These are phyloP conservation scores for Stereum hirsutum DNA, from an alignment of 1,284 basidiomycete species.

Conservation along the genomic window DNA sequence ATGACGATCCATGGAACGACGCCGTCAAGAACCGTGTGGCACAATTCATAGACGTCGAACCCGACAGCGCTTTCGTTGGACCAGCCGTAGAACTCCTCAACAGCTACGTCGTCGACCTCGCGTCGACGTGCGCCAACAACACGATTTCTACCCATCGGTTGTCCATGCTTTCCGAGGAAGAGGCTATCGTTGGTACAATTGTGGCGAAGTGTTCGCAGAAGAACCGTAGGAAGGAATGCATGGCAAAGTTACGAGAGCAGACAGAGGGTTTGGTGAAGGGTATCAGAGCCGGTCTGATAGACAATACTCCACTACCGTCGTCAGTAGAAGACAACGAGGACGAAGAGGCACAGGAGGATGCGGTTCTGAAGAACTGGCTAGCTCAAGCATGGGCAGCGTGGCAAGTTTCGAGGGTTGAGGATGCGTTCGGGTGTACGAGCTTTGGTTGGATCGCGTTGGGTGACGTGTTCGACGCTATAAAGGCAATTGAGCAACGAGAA, in stretches of 20 bases:
- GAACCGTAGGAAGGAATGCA: slow-evolving; percentile 40
- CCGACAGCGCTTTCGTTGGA: slow-evolving; percentile 14
- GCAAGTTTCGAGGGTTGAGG: slow-evolving; percentile 28
- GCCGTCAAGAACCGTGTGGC: slow-evolving; percentile 16
- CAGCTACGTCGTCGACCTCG: slow-evolving; percentile 37
- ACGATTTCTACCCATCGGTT: slow-evolving; percentile 33
- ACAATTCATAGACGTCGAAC: slow-evolving; percentile 17
- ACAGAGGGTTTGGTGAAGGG: slow-evolving; percentile 39
- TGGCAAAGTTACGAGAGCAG: slow-evolving; percentile 43
- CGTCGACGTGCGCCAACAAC: slow-evolving; percentile 36
- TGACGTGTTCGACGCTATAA: slow-evolving; percentile 36
- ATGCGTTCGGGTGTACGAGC: slow-evolving; percentile 47
- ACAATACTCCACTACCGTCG: too few species aligned
- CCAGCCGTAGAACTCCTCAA: slow-evolving; percentile 27
- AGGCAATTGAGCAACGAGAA: slow-evolving; percentile 26
- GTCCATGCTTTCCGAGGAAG: slow-evolving; percentile 46
- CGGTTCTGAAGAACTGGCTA: slow-evolving; percentile 27
- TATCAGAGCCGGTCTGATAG: slow-evolving; percentile 26
- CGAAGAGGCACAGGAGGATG: slow-evolving; percentile 35
- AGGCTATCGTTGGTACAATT: slow-evolving; percentile 54
- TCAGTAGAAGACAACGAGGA: too few species aligned
- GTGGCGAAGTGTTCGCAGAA: slow-evolving; percentile 48
- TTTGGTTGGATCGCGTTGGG: slow-evolving; percentile 54
- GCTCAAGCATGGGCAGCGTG: slow-evolving; percentile 43
- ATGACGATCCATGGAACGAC: slow-evolving; percentile 11